A percentile compares a stretch with the other conserved stretches of the same genome.
Conservation (phyloP, 73 alveolate species). For the Uronychia setigera region DNA sequence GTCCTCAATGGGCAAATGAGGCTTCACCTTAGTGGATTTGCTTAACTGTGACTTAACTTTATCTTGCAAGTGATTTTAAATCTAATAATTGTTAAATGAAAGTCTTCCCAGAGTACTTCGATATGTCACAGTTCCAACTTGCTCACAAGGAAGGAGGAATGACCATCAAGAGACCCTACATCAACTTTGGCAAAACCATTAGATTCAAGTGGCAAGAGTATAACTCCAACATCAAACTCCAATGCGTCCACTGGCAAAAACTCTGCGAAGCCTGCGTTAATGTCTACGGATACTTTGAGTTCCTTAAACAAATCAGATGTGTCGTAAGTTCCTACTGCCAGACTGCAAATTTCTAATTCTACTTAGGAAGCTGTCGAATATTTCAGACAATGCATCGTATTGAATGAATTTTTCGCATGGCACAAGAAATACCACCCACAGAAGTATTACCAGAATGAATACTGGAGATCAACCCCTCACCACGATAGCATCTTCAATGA, state of each 20-base stretch:
- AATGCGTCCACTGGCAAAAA: constrained; percentile 79
- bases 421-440: constrained; percentile 72
- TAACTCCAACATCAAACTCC: constrained; percentile 66
- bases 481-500: constrained; percentile 50
- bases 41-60: not conserved
- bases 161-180: constrained; percentile 71
- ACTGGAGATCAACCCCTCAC: constrained; percentile 71
- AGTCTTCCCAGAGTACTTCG: constrained; percentile 76
- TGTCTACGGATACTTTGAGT: constrained; percentile 67
- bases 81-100: constrained; percentile 42
- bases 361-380: constrained; percentile 65
- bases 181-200: constrained; percentile 68
- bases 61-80: not conserved
- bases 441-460: constrained; percentile 66
- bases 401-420: constrained; percentile 66
- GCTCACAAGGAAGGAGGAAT: constrained; percentile 51
- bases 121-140: constrained; percentile 55
- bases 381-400: constrained; percentile 59
- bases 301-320: constrained; percentile 69
- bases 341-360: too few relatives aligned
- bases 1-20: not conserved
- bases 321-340: constrained; percentile 10
- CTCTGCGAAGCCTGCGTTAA: constrained; percentile 67
- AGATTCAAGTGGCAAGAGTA: constrained; percentile 71
- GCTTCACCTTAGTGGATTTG: not conserved